Percentiles rank a stretch among this genome's conserved stretches.
These are phyloP conservation scores for Fonsecaea nubica DNA, from an alignment of 2,329 filamentous ascomycete genomes.

Conservation along the genomic window DNA sequence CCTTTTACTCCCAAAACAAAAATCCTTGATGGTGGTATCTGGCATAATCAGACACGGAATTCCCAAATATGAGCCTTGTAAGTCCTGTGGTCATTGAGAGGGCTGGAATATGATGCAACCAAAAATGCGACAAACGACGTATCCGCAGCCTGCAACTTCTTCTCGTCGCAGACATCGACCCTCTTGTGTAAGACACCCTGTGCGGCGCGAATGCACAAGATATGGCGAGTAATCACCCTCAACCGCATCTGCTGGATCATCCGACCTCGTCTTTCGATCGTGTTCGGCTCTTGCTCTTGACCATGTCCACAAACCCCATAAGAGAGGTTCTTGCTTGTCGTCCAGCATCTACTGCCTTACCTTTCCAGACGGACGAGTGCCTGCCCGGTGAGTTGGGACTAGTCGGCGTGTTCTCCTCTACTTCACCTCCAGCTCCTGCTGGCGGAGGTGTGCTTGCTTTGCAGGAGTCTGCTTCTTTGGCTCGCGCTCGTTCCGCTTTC, in stretches of 20 bases:
- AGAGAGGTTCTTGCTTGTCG: constrained; percentile 39
- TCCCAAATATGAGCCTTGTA: not conserved
- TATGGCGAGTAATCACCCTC: not conserved
- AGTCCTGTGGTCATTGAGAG: not conserved
- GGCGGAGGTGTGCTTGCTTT: constrained; percentile 21
- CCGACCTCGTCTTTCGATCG: constrained; percentile 34
- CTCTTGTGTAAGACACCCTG: not conserved
- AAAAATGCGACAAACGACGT: not conserved
- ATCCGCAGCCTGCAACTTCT: not conserved
- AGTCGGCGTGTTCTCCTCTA: constrained; percentile 24
- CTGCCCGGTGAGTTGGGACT: constrained; percentile 28
- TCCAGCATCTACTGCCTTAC: constrained; percentile 40
- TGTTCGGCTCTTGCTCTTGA: constrained; percentile 37
- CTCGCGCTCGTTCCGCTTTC: constrained; percentile 32
- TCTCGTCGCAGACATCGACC: not conserved
- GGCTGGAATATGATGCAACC: not conserved
- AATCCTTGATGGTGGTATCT: not conserved
- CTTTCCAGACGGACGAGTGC: constrained; percentile 32
- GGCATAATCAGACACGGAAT: constrained; percentile 7
- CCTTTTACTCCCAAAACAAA: not conserved
- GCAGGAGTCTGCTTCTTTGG: constrained; percentile 29
- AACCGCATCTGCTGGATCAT: constrained; percentile 8
- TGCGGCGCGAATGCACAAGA: not conserved
- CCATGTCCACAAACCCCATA: constrained; percentile 33
- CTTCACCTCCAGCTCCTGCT: constrained; percentile 15